Evolutionary conservation across 352 stramenopile genomes (phyloP), one percentile per base, ranked within the genome.

Genomic region (Phytophthora pisi): DNA sequence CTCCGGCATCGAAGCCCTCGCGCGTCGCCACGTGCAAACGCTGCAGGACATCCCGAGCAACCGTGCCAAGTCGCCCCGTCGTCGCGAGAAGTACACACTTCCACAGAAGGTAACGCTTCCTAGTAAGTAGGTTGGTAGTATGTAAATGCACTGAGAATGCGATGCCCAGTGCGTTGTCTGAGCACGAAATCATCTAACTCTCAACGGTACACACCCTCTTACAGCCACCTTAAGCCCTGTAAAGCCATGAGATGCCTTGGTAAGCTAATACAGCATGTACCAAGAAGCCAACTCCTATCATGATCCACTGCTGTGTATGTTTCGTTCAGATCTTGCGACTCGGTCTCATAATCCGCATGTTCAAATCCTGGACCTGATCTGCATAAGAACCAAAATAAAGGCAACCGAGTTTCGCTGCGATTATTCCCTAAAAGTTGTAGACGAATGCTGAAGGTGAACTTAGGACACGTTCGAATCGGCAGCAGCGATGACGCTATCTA

Each of bases 401-500:
- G 28, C 28, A 31, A 31, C 28, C 28, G 20, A 20, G 20, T 20
- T 20, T 20, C 20, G 20, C 20, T 20, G 20, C 20, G 20, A 20
- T 20, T 20, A 20, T 1, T 20, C 20, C 20, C 20, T 20, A 20
- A 20, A 20, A 20, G 20, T 20, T 20, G 20, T 20, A 20, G 20
- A 20, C 20, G 20, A 20, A 20, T 20, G 20, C 20, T 20, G 20
- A 20, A 20, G 20, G 1, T 26, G n/a, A 26, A 24, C 9, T 59
- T 61, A 36, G 26, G 61, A 55, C 16, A 53, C 18, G 34, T 62
- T 60, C 5, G 67, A 57, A 26, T 74, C 67, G 4, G 51, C 62
- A 42, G 67, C 54, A 53, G 66, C 59, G 20, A 78, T 66, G 8
- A 51, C 53, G n/a, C 30, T 54, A 1, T 82, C 74, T 30, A 87